Percentiles rank a stretch among this genome's conserved stretches.
These are phyloP conservation scores for Elsinoe perseae DNA, from an alignment of 2,329 filamentous ascomycete genomes.

Conservation along the genomic window DNA sequence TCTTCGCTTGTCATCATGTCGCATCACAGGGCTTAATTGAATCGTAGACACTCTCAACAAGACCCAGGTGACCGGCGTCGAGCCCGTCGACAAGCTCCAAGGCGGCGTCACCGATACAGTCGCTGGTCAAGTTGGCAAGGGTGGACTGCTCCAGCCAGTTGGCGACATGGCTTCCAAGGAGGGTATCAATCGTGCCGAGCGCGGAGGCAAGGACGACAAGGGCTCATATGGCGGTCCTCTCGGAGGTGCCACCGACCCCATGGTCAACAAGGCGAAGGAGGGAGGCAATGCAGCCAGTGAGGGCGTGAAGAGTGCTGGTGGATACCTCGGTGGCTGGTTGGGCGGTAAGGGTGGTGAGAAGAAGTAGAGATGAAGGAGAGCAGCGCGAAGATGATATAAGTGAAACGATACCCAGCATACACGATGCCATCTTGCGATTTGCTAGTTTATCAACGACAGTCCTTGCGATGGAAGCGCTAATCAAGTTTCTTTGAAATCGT, in stretches of 20 bases:
- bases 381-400: background rate
- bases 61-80: conserved; percentile 60
- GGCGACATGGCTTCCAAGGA: conserved; percentile 57
- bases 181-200: conserved; percentile 57
- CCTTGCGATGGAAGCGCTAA: background rate
- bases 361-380: conserved; percentile 13
- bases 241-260: conserved; percentile 30
- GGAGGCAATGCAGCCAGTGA: conserved; percentile 24
- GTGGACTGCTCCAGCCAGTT: conserved; percentile 56
- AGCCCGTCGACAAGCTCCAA: conserved; percentile 61
- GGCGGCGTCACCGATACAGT: conserved; percentile 58
- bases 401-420: conserved; percentile 12
- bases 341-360: conserved; percentile 28
- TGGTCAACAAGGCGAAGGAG: conserved; percentile 25
- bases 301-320: conserved; percentile 29
- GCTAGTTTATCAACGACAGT: background rate
- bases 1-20: background rate
- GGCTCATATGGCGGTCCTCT: conserved; percentile 42
- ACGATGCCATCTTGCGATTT: background rate
- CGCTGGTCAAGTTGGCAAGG: conserved; percentile 58
- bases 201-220: conserved; percentile 55
- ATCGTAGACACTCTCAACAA: conserved; percentile 46
- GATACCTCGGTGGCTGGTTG: conserved; percentile 28
- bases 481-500: background rate
- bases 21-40: background rate